These are phyloP conservation scores for Aspergillus fischeri DNA, from an alignment of 2,329 filamentous ascomycete genomes.

Conservation along the genomic window DNA sequence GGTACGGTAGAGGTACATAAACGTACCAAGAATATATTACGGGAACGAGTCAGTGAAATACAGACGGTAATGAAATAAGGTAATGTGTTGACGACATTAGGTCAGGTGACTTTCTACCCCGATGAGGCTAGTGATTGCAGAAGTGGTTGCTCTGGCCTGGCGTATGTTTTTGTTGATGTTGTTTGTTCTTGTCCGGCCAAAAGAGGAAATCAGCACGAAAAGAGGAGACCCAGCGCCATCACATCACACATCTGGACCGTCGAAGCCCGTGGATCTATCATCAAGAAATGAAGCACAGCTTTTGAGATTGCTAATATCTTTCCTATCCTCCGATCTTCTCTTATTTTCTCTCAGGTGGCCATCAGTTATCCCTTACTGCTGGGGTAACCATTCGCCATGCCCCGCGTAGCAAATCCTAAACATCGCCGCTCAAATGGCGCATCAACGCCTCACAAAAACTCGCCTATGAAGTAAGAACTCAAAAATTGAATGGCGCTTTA, in stretches of 20 bases:
- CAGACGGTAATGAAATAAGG: background rate
- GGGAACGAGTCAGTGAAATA: background rate
- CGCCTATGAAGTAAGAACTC: slow-evolving; percentile 46
- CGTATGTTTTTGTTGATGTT: slow-evolving; percentile 40
- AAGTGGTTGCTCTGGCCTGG: slow-evolving; percentile 17
- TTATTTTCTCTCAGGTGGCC: background rate
- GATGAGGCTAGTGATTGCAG: slow-evolving; percentile 12
- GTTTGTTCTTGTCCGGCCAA: slow-evolving; percentile 8
- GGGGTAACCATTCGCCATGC: slow-evolving; percentile 44
- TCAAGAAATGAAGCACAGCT: background rate
- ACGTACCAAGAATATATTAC: background rate
- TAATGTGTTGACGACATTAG: background rate
- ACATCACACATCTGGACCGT: background rate
- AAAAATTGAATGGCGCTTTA: background rate
- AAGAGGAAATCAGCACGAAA: background rate
- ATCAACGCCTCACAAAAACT: slow-evolving; percentile 50
- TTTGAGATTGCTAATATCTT: background rate
- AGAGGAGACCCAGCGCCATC: background rate
- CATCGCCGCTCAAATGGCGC: slow-evolving; percentile 45
- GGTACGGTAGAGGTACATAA: too few species aligned
- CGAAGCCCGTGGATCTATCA: background rate
- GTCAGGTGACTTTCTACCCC: slow-evolving; percentile 2
- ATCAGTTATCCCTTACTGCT: slow-evolving; percentile 20
- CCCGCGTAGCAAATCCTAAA: slow-evolving; percentile 51
- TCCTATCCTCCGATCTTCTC: background rate